Conservation (phyloP, 495 filamentous ascomycete genomes). For the Cercophora sp. region DNA sequence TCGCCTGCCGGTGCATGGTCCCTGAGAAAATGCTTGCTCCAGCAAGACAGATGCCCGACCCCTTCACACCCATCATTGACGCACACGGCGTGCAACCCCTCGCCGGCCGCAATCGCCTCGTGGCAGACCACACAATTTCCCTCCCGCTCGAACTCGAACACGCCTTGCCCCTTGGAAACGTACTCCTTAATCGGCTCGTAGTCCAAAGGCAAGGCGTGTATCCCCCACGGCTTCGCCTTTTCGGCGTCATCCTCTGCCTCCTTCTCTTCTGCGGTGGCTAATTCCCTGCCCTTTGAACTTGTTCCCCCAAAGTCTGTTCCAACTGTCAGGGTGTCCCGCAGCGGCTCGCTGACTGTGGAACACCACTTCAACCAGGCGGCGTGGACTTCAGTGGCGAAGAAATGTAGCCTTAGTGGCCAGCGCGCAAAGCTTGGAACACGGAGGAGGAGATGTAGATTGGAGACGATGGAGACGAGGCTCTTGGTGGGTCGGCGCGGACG, state of each 20-base stretch:
- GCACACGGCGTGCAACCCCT: slow-evolving; percentile 64
- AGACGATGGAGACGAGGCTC: slow-evolving; percentile 59
- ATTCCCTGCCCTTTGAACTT: not conserved
- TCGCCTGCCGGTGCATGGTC: slow-evolving; percentile 25
- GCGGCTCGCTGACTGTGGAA: slow-evolving; percentile 40
- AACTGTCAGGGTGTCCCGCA: slow-evolving; percentile 51
- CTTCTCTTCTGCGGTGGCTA: not conserved
- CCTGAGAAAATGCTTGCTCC: slow-evolving; percentile 60
- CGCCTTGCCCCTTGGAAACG: slow-evolving; percentile 63
- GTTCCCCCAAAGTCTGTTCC: slow-evolving; percentile 48
- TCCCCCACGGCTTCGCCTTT: slow-evolving; percentile 30
- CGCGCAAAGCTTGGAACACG: slow-evolving; percentile 68
- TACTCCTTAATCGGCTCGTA: slow-evolving; percentile 63
- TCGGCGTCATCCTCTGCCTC: slow-evolving; percentile 7
- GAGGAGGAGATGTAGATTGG: slow-evolving; percentile 74
- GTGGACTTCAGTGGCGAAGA: slow-evolving; percentile 70
- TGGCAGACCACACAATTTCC: slow-evolving; percentile 63
- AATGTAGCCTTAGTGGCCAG: slow-evolving; percentile 81
- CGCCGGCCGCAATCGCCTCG: slow-evolving; percentile 39
- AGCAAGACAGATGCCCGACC: slow-evolving; percentile 71
- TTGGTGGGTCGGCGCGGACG: slow-evolving; percentile 49
- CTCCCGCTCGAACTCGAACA: slow-evolving; percentile 58
- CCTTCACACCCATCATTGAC: slow-evolving; percentile 60
- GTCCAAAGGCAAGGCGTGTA: slow-evolving; percentile 60
- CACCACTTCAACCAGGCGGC: slow-evolving; percentile 62